These are phyloP conservation scores for Komagataea norvegica DNA, from an alignment of 1,139 yeast genomes.

Conservation along the genomic window DNA sequence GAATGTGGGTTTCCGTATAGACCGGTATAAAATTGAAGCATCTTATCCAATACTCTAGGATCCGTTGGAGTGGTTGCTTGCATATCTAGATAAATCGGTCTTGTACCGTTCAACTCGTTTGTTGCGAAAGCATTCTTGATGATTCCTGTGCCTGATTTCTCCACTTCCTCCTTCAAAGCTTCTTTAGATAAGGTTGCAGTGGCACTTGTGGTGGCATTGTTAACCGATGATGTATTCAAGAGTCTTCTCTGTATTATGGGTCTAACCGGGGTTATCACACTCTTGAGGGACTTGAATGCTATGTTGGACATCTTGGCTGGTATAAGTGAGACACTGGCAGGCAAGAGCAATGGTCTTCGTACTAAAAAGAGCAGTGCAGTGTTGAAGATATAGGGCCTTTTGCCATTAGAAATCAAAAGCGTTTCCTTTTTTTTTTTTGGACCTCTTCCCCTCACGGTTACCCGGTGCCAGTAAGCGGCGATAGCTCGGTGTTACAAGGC, in stretches of 20 bases:
- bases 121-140: conserved; percentile 34
- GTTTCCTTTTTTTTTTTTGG: background rate
- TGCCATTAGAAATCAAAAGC: background rate
- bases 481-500: background rate
- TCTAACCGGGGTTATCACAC: conserved; percentile 13
- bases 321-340: too few species aligned
- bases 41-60: conserved; percentile 91
- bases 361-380: too few species aligned
- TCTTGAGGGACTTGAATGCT: conserved; percentile 7
- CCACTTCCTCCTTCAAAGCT: conserved; percentile 12
- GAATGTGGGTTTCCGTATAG: conserved; percentile 97
- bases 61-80: conserved; percentile 99
- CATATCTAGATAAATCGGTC: conserved; percentile 92
- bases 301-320: conserved; percentile 5
- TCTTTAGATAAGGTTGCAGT: conserved; percentile 5
- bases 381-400: too few species aligned
- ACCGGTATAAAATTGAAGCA: conserved; percentile 91
- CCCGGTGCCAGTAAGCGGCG: conserved; percentile 6
- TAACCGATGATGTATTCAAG: conserved; percentile 17
- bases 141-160: conserved; percentile 27
- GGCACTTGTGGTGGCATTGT: conserved; percentile 17
- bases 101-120: conserved; percentile 47
- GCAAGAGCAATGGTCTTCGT: too few species aligned
- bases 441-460: background rate
- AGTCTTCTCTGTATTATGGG: conserved; percentile 23